Percentiles rank a stretch among this genome's conserved stretches.
Conservation (phyloP, 2,329 filamentous ascomycete species). For the Diaporthe helianthi region DNA sequence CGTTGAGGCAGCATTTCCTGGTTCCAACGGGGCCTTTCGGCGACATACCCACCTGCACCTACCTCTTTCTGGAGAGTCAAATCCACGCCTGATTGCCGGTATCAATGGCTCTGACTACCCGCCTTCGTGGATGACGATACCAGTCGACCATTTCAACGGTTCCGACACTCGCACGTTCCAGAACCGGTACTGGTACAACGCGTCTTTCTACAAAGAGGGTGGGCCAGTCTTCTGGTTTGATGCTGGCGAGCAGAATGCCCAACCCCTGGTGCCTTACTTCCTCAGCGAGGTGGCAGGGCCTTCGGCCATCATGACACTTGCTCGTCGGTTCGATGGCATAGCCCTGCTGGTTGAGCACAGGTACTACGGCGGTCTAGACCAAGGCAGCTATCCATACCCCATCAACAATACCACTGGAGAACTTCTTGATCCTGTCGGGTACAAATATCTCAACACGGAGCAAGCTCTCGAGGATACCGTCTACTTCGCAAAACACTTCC, state of each 20-base stretch:
- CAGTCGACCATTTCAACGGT: conserved; percentile 38
- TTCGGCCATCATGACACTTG: conserved; percentile 36
- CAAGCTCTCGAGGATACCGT: conserved; percentile 42
- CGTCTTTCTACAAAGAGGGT: conserved; percentile 38
- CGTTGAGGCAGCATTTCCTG: not conserved
- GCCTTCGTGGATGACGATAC: conserved; percentile 34
- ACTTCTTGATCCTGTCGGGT: conserved; percentile 28
- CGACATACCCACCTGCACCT: conserved; percentile 1
- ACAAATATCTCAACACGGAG: conserved; percentile 40
- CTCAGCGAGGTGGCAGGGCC: conserved; percentile 32
- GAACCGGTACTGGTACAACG: conserved; percentile 39
- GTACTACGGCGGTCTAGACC: conserved; percentile 37
- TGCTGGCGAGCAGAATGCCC: conserved; percentile 35
- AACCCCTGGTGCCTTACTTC: conserved; percentile 7
- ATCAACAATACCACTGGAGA: conserved; percentile 34
- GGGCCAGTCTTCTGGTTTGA: conserved; percentile 40
- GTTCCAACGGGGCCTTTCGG: not conserved
- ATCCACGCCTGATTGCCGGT: not conserved
- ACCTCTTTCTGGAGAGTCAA: not conserved
- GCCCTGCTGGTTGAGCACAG: conserved; percentile 40
- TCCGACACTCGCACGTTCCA: conserved; percentile 37
- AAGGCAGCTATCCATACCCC: conserved; percentile 36
- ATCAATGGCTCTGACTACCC: conserved; percentile 25
- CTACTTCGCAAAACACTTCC: conserved; percentile 40
- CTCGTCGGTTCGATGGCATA: conserved; percentile 37